A percentile compares a stretch with the other conserved stretches of the same genome.
phyloP scores from a whole-genome alignment of 176 grass and related monocot genomes.

The Zea luxurians region DNA sequence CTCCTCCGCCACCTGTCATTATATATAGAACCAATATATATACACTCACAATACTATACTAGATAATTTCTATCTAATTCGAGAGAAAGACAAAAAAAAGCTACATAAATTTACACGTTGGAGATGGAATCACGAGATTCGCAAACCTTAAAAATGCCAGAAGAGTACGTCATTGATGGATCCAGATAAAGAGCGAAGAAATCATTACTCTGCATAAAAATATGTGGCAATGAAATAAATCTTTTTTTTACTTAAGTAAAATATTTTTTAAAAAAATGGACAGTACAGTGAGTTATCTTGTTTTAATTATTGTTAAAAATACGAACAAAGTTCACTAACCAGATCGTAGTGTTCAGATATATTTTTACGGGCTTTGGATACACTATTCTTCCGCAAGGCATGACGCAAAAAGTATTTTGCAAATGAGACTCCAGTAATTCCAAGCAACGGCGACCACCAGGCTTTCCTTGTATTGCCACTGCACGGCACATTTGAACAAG shows the following conservation, averaged over 20 bases:
- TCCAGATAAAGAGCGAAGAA: constrained; percentile 82
- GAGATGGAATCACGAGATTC: neutral
- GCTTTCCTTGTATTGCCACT: constrained; percentile 4
- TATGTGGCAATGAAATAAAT: neutral
- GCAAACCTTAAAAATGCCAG: constrained; percentile 65
- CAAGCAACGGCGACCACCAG: constrained; percentile 77
- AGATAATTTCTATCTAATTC: constrained; percentile 23
- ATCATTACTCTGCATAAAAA: constrained; percentile 61
- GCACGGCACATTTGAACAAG: neutral
- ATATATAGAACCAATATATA: neutral
- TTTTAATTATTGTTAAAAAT: too few species aligned
- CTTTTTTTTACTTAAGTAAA: neutral
- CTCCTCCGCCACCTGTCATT: constrained; percentile 56
- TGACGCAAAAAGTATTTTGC: constrained; percentile 71
- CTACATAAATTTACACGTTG: neutral
- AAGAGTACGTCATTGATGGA: constrained; percentile 81
- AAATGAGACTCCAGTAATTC: constrained; percentile 58
- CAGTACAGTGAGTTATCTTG: neutral
- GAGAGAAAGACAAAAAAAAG: neutral
- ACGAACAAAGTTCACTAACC: constrained; percentile 31
- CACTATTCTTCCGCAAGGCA: constrained; percentile 56
- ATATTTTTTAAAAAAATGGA: too few species aligned
- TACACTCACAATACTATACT: constrained; percentile 21
- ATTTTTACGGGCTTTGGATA: constrained; percentile 67
- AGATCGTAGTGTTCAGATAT: constrained; percentile 90